Conservation (phyloP, 257 asterid genomes). For the Penstemon newberryi region DNA sequence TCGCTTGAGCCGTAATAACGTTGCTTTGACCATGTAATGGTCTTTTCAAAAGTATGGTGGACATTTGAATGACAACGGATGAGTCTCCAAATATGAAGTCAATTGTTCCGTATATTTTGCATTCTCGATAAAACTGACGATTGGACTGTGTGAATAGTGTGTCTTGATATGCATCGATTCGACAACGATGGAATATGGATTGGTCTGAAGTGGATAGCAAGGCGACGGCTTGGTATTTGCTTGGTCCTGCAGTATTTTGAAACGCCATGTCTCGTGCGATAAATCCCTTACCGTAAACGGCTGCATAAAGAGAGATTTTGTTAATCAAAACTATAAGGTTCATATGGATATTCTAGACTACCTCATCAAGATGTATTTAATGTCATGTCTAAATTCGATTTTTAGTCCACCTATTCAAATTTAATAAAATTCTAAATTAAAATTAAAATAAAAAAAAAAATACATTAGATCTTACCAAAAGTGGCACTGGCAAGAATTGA, state of each 20-base stretch:
- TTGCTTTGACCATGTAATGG: constrained; percentile 29
- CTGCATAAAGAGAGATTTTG: not conserved
- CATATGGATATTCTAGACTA: no score
- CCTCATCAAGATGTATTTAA: no score
- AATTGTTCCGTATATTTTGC: constrained; percentile 36
- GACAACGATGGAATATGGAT: constrained; percentile 13
- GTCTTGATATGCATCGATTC: constrained; percentile 42
- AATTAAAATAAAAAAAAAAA: not conserved
- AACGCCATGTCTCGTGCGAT: constrained; percentile 17
- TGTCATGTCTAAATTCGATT: no score
- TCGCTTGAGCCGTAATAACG: constrained; percentile 37
- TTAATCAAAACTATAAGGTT: not conserved
- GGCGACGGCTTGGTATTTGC: constrained; percentile 7
- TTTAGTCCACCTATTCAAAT: no score
- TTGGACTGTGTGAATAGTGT: constrained; percentile 29
- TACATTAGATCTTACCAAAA: constrained; percentile 18
- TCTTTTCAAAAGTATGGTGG: constrained; percentile 20
- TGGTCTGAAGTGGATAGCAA: not conserved
- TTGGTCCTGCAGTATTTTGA: constrained; percentile 5
- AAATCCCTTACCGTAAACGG: constrained; percentile 3
- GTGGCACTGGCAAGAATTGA: constrained; percentile 23
- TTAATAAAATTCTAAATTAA: not conserved
- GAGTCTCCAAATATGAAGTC: constrained; percentile 45
- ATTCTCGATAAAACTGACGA: constrained; percentile 39
- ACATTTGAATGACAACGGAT: constrained; percentile 35